These are phyloP conservation scores for Fusarium denticulatum DNA, from an alignment of 2,329 filamentous ascomycete genomes.

Conservation along the genomic window DNA sequence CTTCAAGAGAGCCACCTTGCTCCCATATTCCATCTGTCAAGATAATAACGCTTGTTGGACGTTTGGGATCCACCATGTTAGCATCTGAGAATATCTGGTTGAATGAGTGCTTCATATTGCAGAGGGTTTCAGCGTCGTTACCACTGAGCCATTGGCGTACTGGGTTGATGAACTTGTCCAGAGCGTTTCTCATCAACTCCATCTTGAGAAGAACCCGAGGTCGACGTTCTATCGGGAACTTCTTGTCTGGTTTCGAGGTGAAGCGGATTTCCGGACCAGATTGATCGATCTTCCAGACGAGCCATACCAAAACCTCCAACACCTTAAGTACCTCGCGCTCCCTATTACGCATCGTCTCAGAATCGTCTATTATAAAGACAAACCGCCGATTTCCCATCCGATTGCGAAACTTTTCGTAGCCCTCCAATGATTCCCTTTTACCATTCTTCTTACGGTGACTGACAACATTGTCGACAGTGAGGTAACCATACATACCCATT, in stretches of 20 bases:
- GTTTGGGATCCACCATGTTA: not conserved
- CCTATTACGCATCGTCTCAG: not conserved
- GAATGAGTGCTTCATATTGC: slow-evolving; percentile 15
- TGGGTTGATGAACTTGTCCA: not conserved
- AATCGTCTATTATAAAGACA: slow-evolving; percentile 28
- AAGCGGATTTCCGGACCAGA: slow-evolving; percentile 12
- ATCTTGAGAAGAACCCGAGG: not conserved
- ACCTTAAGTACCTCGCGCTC: not conserved
- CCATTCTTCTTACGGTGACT: not conserved
- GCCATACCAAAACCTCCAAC: not conserved
- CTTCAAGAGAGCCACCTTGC: accelerated
- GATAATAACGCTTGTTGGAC: slow-evolving; percentile 14
- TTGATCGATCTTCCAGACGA: slow-evolving; percentile 2
- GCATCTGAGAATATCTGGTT: not conserved
- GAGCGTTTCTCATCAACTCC: not conserved
- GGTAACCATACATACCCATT: not conserved
- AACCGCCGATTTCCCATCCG: slow-evolving; percentile 4
- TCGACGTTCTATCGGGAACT: not conserved
- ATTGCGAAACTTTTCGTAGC: not conserved
- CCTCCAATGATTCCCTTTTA: not conserved
- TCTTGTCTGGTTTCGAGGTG: not conserved
- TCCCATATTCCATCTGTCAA: slow-evolving; percentile 25
- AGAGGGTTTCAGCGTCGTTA: not conserved
- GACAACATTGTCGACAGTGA: not conserved
- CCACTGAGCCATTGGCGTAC: not conserved